phyloP scores from a whole-genome alignment of 2,329 filamentous ascomycete genomes.

The Penicillium sp. region DNA sequence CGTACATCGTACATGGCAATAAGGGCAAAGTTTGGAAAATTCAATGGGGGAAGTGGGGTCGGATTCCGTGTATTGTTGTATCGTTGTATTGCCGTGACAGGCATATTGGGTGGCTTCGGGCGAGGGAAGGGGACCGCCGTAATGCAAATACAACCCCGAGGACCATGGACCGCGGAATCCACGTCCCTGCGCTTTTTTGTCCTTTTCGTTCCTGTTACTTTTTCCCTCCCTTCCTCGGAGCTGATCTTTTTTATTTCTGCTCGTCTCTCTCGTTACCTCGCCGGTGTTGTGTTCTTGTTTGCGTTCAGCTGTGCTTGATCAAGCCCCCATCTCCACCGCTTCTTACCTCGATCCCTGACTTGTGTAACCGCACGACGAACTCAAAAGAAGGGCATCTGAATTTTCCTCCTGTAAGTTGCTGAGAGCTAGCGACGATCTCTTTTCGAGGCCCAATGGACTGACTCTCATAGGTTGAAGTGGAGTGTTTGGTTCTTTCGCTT shows the following conservation, averaged over 20 bases:
- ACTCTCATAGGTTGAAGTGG: not conserved
- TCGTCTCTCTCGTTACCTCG: constrained; percentile 7
- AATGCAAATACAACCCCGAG: not conserved
- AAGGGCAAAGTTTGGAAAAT: not conserved
- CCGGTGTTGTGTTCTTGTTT: constrained; percentile 5
- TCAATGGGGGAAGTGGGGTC: not conserved
- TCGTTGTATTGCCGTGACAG: not conserved
- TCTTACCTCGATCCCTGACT: not conserved
- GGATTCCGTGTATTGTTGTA: not conserved
- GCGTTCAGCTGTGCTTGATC: constrained; percentile 11
- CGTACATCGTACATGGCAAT: not conserved
- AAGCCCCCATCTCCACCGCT: not conserved
- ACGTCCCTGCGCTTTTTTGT: constrained; percentile 7
- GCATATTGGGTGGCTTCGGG: not conserved
- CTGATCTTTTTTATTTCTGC: too few species aligned
- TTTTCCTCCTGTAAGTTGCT: not conserved
- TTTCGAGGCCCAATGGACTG: constrained; percentile 3
- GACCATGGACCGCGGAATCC: not conserved
- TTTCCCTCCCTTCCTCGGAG: constrained; percentile 5
- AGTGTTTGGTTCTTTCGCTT: not conserved
- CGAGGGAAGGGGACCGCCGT: not conserved
- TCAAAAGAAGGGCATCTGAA: not conserved
- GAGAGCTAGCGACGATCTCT: not conserved
- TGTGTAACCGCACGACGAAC: constrained; percentile 9
- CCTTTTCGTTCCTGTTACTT: constrained; percentile 6